Evolutionary conservation across 129 eudicot species (phyloP).

Genomic region (Dittrichia graveolens): DNA sequence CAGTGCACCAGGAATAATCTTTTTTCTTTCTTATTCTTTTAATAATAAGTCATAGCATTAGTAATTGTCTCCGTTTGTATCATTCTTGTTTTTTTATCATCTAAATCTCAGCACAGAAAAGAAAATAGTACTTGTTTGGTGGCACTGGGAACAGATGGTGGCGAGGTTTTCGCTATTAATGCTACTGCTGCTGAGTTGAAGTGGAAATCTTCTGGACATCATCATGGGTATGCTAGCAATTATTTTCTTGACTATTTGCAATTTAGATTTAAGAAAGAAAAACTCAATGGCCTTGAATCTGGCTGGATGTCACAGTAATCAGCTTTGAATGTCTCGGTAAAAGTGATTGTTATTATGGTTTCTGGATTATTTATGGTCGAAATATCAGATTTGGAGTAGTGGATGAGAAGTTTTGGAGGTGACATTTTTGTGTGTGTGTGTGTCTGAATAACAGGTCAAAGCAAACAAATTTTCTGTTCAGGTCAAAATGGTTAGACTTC

Average conservation of each 20-base stretch:
- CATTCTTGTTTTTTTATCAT: neutral
- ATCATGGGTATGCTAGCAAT: slow-evolving; percentile 46
- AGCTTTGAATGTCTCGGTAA: neutral
- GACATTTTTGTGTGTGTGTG: too few species aligned
- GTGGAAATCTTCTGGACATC: slow-evolving; percentile 53
- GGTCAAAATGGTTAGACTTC: neutral
- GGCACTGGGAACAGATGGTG: slow-evolving; percentile 50
- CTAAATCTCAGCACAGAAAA: slow-evolving; percentile 44
- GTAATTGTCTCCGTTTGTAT: neutral
- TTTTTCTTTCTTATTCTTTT: neutral
- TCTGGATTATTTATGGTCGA: neutral
- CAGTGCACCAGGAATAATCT: neutral
- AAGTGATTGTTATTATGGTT: neutral
- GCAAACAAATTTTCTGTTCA: too few species aligned
- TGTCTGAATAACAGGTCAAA: neutral
- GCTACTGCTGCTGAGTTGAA: slow-evolving; percentile 37
- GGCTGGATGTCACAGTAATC: neutral
- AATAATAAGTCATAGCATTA: neutral
- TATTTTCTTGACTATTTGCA: slow-evolving; percentile 1
- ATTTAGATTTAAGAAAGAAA: neutral
- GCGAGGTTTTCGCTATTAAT: slow-evolving; percentile 41
- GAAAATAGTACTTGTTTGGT: slow-evolving; percentile 45
- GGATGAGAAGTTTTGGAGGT: too few species aligned
- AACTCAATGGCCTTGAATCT: neutral
- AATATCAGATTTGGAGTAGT: neutral